phyloP scores from a whole-genome alignment of 371 early-diverging fungal species.

The Mucor piriformis region DNA sequence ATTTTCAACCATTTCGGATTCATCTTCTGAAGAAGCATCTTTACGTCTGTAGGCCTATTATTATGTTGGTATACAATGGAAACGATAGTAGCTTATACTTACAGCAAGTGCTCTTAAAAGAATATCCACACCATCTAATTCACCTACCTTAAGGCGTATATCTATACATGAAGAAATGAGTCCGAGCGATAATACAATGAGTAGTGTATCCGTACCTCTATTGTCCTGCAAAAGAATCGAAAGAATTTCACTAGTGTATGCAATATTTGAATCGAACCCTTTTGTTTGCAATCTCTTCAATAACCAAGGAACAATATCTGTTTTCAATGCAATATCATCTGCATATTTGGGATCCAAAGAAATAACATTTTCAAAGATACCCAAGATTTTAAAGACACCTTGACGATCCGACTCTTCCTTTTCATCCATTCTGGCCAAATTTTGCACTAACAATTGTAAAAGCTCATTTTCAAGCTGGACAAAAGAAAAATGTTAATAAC shows the following conservation, averaged over 20 bases:
- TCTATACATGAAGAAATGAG: slow-evolving; percentile 26
- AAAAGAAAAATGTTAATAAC: neutral
- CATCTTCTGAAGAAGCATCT: slow-evolving; percentile 85
- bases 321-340: slow-evolving; percentile 63
- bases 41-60: slow-evolving; percentile 61
- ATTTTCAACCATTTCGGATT: slow-evolving; percentile 89
- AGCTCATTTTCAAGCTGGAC: slow-evolving; percentile 69
- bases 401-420: slow-evolving; percentile 78
- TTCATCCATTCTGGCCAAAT: slow-evolving; percentile 80
- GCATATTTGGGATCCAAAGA: slow-evolving; percentile 72
- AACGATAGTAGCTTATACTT: neutral
- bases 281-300: slow-evolving; percentile 65
- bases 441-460: slow-evolving; percentile 78
- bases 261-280: slow-evolving; percentile 76
- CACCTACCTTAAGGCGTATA: slow-evolving; percentile 67
- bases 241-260: slow-evolving; percentile 84
- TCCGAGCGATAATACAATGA: neutral
- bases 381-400: slow-evolving; percentile 84
- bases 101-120: slow-evolving; percentile 69
- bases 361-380: slow-evolving; percentile 86
- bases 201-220: slow-evolving; percentile 63
- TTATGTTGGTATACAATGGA: neutral
- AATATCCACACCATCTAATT: slow-evolving; percentile 73
- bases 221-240: slow-evolving; percentile 82
- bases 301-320: slow-evolving; percentile 75